Evolutionary conservation across 345 rosid genomes (phyloP).

Genomic region (Rhizophora mangle): DNA sequence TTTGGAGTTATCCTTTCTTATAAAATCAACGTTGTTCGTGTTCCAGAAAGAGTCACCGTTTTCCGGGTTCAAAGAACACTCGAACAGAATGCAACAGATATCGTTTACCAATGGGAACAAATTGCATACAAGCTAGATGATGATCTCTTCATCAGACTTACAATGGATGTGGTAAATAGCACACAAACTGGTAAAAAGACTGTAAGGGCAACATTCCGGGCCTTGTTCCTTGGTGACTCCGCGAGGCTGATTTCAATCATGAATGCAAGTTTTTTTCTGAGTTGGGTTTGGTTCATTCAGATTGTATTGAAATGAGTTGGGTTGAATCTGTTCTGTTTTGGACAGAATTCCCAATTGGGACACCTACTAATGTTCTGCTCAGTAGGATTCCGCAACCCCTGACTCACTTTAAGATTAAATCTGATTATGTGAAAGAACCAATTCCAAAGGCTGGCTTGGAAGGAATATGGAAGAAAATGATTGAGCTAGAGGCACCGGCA

Average conservation of each 20-base stretch:
- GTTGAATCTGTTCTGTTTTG: neutral
- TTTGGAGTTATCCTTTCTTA: too few species aligned
- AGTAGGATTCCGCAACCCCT: too few species aligned
- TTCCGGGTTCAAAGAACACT: neutral
- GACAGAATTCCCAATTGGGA: neutral
- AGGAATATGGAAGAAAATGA: too few species aligned
- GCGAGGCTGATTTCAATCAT: neutral
- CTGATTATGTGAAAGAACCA: conserved; percentile 8
- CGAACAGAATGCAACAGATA: neutral
- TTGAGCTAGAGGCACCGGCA: neutral
- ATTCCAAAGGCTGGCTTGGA: too few species aligned
- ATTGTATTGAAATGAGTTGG: conserved; percentile 5
- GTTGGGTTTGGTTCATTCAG: neutral
- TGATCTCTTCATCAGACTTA: too few species aligned
- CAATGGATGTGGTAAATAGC: too few species aligned
- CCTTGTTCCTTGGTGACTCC: neutral
- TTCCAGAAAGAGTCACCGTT: conserved; percentile 1
- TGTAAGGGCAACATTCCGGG: too few species aligned
- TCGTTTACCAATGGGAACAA: neutral
- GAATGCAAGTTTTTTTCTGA: neutral
- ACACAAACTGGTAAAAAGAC: too few species aligned
- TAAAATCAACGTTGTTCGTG: too few species aligned
- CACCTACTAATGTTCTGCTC: too few species aligned
- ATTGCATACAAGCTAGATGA: neutral
- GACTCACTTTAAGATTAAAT: too few species aligned